phyloP scores from a whole-genome alignment of 306 rosid genomes.

The Castanea sativa region DNA sequence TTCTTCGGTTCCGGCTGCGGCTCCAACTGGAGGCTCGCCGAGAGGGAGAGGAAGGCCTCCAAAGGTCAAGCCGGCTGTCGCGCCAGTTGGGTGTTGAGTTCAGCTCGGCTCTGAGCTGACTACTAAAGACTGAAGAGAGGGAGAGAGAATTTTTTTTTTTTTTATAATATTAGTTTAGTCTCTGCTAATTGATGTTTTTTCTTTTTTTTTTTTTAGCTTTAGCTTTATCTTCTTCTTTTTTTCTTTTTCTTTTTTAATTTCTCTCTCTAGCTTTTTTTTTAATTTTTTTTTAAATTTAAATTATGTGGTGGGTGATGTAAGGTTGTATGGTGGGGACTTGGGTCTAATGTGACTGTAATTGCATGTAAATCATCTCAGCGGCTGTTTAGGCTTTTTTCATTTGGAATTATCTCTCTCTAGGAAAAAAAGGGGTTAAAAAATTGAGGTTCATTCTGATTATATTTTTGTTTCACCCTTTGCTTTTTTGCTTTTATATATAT shows the following conservation, averaged over 20 bases:
- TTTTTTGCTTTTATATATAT: background rate
- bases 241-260: background rate
- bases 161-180: background rate
- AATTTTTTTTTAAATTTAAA: background rate
- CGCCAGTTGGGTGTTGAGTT: conserved; percentile 44
- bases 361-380: conserved; percentile 39
- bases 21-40: conserved; percentile 24
- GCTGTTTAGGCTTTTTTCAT: conserved; percentile 23
- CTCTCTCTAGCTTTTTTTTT: background rate
- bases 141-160: conserved; percentile 9
- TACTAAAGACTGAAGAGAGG: background rate
- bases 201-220: conserved; percentile 3
- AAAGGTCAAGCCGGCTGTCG: conserved; percentile 47
- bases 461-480: background rate
- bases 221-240: conserved; percentile 1
- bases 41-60: conserved; percentile 64
- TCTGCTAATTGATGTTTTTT: conserved; percentile 6
- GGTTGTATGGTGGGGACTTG: conserved; percentile 5
- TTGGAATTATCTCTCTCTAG: conserved; percentile 3
- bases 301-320: conserved; percentile 16
- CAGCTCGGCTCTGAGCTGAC: background rate
- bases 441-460: conserved; percentile 8
- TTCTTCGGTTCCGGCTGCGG: conserved; percentile 5
- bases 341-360: conserved; percentile 27
- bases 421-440: background rate